phyloP scores from a whole-genome alignment of 129 eudicot genomes.

The Gnaphalium uliginosum region DNA sequence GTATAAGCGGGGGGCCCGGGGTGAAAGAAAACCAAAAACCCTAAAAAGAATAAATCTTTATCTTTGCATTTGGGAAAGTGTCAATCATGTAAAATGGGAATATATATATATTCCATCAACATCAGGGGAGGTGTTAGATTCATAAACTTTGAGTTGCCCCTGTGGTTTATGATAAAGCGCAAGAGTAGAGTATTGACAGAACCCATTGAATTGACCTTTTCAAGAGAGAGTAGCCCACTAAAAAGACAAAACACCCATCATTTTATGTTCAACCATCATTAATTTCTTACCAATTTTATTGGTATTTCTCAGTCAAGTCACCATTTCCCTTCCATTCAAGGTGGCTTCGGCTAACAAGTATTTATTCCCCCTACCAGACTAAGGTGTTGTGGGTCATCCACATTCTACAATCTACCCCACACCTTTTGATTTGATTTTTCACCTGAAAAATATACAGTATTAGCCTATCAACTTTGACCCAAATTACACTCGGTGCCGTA shows the following conservation, averaged over 20 bases:
- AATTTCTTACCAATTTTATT: not conserved
- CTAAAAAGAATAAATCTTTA: conserved; percentile 21
- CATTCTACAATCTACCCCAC: conserved; percentile 4
- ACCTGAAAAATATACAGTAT: conserved; percentile 11
- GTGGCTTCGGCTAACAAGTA: conserved; percentile 23
- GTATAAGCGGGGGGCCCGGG: not conserved
- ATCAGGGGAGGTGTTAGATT: conserved; percentile 26
- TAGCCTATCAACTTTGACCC: conserved; percentile 36
- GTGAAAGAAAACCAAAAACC: conserved; percentile 5
- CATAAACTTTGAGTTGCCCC: conserved; percentile 31
- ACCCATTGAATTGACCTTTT: conserved; percentile 37
- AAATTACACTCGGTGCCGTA: too few species aligned
- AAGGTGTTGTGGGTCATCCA: conserved; percentile 27
- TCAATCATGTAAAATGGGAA: conserved; percentile 33
- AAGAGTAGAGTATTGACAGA: too few species aligned
- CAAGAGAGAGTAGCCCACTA: conserved; percentile 37
- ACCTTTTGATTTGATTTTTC: conserved; percentile 34
- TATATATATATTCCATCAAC: conserved; percentile 30
- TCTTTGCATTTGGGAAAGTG: conserved; percentile 18
- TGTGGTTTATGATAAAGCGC: conserved; percentile 33
- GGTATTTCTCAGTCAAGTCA: conserved; percentile 24
- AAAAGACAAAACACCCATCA: conserved; percentile 45
- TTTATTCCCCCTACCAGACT: conserved; percentile 29
- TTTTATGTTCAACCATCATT: conserved; percentile 38
- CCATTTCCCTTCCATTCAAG: conserved; percentile 28